These are phyloP conservation scores for Dendrothele bispora DNA, from an alignment of 768 basidiomycete species.

Conservation along the genomic window DNA sequence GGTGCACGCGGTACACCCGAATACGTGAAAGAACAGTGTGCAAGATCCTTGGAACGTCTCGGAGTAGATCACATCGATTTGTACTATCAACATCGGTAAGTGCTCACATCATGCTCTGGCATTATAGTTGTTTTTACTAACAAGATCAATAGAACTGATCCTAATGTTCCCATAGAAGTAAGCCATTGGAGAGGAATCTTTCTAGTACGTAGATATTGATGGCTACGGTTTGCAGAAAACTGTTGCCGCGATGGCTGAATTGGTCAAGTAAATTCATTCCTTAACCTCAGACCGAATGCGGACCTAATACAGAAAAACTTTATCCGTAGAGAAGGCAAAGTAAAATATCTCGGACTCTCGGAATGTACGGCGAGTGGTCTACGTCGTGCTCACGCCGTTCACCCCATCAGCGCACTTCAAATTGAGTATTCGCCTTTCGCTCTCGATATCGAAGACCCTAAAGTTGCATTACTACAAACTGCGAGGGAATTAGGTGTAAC, in stretches of 20 bases:
- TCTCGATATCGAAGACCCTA: constrained; percentile 42
- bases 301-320: no score
- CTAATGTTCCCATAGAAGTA: constrained; percentile 29
- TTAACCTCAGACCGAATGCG: no score
- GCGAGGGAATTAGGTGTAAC: constrained; percentile 43
- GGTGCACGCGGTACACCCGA: constrained; percentile 9
- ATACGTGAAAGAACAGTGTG: constrained; percentile 32
- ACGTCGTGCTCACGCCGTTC: constrained; percentile 47
- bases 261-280: no score
- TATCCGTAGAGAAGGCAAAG: constrained; percentile 40
- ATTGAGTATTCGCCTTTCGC: constrained; percentile 45
- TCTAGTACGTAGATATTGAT: no score
- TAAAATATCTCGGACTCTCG: constrained; percentile 53
- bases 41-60: constrained; percentile 32
- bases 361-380: constrained; percentile 44
- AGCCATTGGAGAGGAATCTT: no score
- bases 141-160: no score
- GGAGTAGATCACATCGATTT: constrained; percentile 38
- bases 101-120: no score
- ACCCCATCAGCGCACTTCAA: constrained; percentile 44
- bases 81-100: constrained; percentile 38
- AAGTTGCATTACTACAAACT: constrained; percentile 37
- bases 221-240: no score
- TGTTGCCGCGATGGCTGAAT: constrained; percentile 34
- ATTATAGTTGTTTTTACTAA: no score